These are phyloP conservation scores for Musa itinerans DNA, from an alignment of 176 grass and related monocot species.

Conservation along the genomic window DNA sequence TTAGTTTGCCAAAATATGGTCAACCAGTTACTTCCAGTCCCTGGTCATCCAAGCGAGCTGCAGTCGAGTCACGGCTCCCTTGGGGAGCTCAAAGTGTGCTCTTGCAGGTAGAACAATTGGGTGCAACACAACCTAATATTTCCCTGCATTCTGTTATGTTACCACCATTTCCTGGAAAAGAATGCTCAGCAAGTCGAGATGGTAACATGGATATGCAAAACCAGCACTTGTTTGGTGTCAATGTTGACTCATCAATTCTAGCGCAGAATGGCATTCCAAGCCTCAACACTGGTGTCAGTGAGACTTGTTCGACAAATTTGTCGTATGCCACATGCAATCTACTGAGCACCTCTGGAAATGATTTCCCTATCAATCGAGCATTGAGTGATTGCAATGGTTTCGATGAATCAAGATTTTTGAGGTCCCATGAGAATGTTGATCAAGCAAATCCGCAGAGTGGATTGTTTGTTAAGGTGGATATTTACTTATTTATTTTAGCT, in stretches of 20 bases:
- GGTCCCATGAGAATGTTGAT: constrained; percentile 48
- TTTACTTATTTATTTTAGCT: not conserved
- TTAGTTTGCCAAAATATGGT: constrained; percentile 51
- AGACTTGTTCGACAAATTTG: constrained; percentile 49
- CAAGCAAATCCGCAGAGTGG: constrained; percentile 46
- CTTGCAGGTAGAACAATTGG: constrained; percentile 49
- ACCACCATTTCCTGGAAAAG: constrained; percentile 64
- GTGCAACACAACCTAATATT: constrained; percentile 35
- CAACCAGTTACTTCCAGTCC: constrained; percentile 38
- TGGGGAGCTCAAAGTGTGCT: constrained; percentile 35
- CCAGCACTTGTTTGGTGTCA: constrained; percentile 55
- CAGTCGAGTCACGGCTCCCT: constrained; percentile 56
- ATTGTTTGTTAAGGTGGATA: constrained; percentile 76
- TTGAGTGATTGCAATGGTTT: constrained; percentile 58
- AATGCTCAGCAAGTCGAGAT: constrained; percentile 53
- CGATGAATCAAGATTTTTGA: constrained; percentile 62
- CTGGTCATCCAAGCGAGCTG: constrained; percentile 76
- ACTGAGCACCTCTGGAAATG: constrained; percentile 56
- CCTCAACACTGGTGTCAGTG: constrained; percentile 35
- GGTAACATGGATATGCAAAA: constrained; percentile 52
- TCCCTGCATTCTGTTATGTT: constrained; percentile 40
- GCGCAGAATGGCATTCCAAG: constrained; percentile 48
- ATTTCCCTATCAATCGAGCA: constrained; percentile 55
- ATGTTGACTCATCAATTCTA: constrained; percentile 63
- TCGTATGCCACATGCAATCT: constrained; percentile 82